Conservation (phyloP, 2,329 filamentous ascomycete genomes). For the Cytospora piceae region DNA sequence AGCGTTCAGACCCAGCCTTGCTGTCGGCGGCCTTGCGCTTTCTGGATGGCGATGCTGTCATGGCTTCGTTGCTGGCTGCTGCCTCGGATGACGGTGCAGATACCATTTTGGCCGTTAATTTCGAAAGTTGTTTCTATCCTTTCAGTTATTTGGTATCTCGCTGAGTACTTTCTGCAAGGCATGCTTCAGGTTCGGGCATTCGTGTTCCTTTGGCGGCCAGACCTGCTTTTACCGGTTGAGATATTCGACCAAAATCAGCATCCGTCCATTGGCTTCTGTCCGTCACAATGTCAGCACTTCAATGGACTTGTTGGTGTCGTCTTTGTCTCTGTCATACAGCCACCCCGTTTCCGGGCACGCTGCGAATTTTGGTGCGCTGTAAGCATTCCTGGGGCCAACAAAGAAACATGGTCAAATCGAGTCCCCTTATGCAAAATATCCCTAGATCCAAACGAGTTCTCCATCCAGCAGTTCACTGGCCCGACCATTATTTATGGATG, state of each 20-base stretch:
- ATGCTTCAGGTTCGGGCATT: background rate
- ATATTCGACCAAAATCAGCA: background rate
- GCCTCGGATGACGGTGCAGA: background rate
- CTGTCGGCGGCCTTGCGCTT: conserved; percentile 14
- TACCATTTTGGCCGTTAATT: background rate
- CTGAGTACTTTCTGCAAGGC: background rate
- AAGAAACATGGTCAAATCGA: background rate
- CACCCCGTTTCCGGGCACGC: background rate
- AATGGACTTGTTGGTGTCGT: background rate
- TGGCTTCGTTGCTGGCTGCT: background rate
- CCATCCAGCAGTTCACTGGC: background rate
- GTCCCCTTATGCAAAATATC: background rate
- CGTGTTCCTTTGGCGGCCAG: background rate
- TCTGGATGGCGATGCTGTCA: background rate
- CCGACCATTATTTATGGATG: too few species aligned
- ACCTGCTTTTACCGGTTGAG: background rate
- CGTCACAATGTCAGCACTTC: background rate
- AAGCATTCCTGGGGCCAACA: background rate
- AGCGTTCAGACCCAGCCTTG: background rate
- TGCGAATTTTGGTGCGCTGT: background rate
- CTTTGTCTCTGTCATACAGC: background rate
- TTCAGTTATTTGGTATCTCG: too few species aligned
- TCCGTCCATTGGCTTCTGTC: background rate
- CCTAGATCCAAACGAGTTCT: background rate
- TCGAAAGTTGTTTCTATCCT: background rate